Conservation (phyloP, 805 yeast species). For the Metschnikowia kunwiensis region DNA sequence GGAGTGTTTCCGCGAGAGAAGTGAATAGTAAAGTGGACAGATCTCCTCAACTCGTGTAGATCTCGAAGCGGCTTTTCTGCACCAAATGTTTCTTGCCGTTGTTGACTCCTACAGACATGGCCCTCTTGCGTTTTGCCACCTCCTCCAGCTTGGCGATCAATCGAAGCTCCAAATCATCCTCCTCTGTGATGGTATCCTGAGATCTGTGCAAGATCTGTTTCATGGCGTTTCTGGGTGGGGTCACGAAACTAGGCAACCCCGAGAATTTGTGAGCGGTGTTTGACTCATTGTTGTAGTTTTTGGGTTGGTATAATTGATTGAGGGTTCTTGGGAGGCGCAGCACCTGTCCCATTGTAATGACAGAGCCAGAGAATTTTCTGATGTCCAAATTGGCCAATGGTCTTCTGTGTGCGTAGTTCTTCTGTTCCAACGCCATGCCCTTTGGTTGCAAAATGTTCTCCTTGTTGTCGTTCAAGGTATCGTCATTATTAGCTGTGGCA, state of each 20-base stretch:
- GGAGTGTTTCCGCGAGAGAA: neutral
- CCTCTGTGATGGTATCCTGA: conserved; percentile 1
- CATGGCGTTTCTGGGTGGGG: conserved; percentile 32
- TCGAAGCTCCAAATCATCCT: conserved; percentile 21
- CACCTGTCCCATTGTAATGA: conserved; percentile 11
- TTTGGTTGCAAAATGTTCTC: conserved; percentile 41
- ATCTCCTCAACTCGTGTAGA: conserved; percentile 12
- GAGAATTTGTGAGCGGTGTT: conserved; percentile 30
- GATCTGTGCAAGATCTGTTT: conserved; percentile 23
- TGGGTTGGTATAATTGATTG: conserved; percentile 30
- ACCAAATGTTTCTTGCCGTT: conserved; percentile 33
- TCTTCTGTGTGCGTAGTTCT: conserved; percentile 15
- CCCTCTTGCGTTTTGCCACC: conserved; percentile 27
- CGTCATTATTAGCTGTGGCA: conserved; percentile 1
- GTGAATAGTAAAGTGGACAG: neutral
- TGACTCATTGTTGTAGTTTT: conserved; percentile 26
- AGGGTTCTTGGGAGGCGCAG: conserved; percentile 19
- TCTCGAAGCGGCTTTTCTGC: conserved; percentile 30
- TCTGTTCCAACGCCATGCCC: conserved; percentile 13
- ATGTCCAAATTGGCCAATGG: conserved; percentile 31
- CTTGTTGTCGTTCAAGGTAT: conserved; percentile 31
- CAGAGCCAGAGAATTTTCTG: conserved; percentile 31
- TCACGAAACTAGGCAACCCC: conserved; percentile 30
- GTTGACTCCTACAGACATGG: conserved; percentile 40
- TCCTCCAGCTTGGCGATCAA: conserved; percentile 22